phyloP scores from a whole-genome alignment of 768 basidiomycete species.

The Rhodotorula sphaerocarpa region DNA sequence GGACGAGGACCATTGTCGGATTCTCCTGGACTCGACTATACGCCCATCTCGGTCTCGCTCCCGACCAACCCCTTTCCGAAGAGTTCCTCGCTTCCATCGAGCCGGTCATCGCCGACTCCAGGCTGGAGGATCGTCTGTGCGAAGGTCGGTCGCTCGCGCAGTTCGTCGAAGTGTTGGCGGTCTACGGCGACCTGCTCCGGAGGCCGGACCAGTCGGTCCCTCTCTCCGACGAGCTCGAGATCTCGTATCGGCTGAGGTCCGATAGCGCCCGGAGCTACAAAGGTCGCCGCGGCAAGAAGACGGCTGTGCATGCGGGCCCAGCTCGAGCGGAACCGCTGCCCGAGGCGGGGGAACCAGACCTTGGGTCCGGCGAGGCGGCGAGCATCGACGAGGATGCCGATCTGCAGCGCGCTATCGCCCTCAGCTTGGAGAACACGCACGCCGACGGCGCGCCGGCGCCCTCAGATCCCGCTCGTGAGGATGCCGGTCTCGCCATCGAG shows the following conservation, averaged over 20 bases:
- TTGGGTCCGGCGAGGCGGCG: too few relatives aligned
- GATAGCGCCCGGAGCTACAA: neutral
- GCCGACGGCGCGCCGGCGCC: neutral
- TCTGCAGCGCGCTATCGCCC: conserved; percentile 12
- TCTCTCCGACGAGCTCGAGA: conserved; percentile 43
- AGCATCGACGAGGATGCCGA: conserved; percentile 18
- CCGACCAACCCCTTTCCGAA: neutral
- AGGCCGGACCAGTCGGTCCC: conserved; percentile 38
- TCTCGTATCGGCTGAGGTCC: conserved; percentile 22
- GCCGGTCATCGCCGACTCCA: too few relatives aligned
- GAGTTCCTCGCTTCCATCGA: conserved; percentile 18
- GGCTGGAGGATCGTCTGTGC: too few relatives aligned
- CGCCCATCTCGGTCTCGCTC: conserved; percentile 10
- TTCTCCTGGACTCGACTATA: conserved; percentile 25
- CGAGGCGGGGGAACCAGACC: too few relatives aligned
- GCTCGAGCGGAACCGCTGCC: too few relatives aligned
- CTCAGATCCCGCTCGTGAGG: too few relatives aligned
- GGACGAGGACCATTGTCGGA: too few relatives aligned
- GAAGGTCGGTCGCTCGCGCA: conserved; percentile 48
- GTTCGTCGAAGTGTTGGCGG: conserved; percentile 51
- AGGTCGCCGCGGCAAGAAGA: neutral
- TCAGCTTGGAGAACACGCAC: conserved; percentile 3
- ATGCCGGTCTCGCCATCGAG: too few relatives aligned
- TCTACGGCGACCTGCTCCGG: conserved; percentile 26
- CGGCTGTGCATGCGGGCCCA: neutral